These are phyloP conservation scores for Tuctoria greenei DNA, from an alignment of 176 grass and related monocot species.

Conservation along the genomic window DNA sequence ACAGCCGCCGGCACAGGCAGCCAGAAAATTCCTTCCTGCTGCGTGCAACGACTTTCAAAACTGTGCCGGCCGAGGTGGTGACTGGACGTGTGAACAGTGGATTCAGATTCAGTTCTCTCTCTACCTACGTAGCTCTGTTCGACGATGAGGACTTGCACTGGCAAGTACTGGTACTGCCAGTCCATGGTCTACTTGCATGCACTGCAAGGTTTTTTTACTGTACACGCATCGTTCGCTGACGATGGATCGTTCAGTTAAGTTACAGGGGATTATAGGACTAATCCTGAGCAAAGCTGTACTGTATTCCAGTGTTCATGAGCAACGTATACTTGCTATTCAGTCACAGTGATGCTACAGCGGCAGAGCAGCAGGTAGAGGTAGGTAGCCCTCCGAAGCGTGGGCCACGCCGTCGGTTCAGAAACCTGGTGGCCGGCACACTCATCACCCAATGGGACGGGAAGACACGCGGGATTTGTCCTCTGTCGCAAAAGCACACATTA, in stretches of 20 bases:
- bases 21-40: not conserved
- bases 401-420: not conserved
- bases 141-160: not conserved
- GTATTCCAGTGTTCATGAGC: not conserved
- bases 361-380: not conserved
- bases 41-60: not conserved
- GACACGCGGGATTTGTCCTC: not conserved
- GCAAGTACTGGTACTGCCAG: not conserved
- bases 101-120: not conserved
- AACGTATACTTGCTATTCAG: not conserved
- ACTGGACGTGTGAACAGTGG: not conserved
- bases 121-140: not conserved
- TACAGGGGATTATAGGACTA: no score
- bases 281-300: not conserved
- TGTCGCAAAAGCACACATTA: not conserved
- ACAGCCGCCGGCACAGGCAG: not conserved
- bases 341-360: not conserved
- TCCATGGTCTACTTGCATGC: not conserved
- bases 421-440: slow-evolving; percentile 31
- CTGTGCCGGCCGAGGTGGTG: not conserved
- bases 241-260: no score
- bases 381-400: not conserved
- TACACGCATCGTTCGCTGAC: no score
- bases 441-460: slow-evolving; percentile 19
- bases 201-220: not conserved